Percentiles rank a stretch among this genome's conserved stretches.
Evolutionary conservation across 2,329 filamentous ascomycete genomes (phyloP).

Genomic region (Stemphylium lycopersici): DNA sequence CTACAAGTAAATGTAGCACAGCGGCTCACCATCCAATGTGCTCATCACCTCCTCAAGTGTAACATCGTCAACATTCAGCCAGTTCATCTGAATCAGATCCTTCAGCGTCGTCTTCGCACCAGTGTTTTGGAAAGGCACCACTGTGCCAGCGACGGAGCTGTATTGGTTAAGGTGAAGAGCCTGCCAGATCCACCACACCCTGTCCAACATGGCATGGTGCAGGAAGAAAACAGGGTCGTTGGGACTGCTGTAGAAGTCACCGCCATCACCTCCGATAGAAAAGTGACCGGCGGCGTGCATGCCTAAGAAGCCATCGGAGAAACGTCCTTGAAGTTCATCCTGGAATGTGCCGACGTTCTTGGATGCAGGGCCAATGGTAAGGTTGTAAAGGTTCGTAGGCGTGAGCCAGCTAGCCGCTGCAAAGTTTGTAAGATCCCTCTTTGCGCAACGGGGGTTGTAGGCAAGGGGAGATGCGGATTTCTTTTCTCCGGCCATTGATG

Average conservation of each 20-base stretch:
- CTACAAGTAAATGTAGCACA: slow-evolving; percentile 54
- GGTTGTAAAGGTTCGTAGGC: slow-evolving; percentile 47
- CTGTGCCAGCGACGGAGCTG: slow-evolving; percentile 37
- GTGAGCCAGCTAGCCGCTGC: slow-evolving; percentile 16
- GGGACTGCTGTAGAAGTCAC: slow-evolving; percentile 53
- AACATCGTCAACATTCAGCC: slow-evolving; percentile 31
- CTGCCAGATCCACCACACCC: slow-evolving; percentile 58
- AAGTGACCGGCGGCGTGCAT: slow-evolving; percentile 52
- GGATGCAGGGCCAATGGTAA: slow-evolving; percentile 59
- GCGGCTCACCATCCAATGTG: slow-evolving; percentile 49
- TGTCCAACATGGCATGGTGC: slow-evolving; percentile 56
- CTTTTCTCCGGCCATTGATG: slow-evolving; percentile 13
- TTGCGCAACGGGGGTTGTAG: slow-evolving; percentile 42
- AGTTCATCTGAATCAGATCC: slow-evolving; percentile 50
- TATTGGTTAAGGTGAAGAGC: slow-evolving; percentile 23
- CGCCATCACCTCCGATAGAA: slow-evolving; percentile 35
- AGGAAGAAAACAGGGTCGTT: slow-evolving; percentile 55
- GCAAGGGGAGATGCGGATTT: slow-evolving; percentile 17
- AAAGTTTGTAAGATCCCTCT: slow-evolving; percentile 43
- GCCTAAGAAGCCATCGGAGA: slow-evolving; percentile 30
- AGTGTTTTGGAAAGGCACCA: slow-evolving; percentile 53
- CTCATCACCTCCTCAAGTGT: slow-evolving; percentile 48
- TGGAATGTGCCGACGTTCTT: slow-evolving; percentile 47
- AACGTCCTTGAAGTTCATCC: slow-evolving; percentile 33
- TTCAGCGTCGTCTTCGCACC: slow-evolving; percentile 54